phyloP scores from a whole-genome alignment of 306 rosid genomes.

The Albizia julibrissin region DNA sequence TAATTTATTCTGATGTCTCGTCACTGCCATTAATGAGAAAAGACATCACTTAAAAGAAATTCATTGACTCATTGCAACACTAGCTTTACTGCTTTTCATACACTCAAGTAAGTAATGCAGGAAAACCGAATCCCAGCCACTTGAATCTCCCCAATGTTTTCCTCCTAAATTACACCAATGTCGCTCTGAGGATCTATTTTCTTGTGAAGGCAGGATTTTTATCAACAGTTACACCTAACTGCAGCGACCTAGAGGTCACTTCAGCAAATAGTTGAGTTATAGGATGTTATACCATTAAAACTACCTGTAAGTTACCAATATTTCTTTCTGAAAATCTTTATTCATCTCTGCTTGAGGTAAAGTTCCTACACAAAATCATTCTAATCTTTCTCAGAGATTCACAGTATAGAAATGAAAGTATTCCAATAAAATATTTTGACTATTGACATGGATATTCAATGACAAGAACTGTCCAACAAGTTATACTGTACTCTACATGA shows the following conservation, averaged over 20 bases:
- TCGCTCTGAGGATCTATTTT: conserved; percentile 6
- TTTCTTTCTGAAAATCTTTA: conserved; percentile 19
- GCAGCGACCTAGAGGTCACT: conserved; percentile 1
- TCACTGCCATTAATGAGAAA: too few relatives aligned
- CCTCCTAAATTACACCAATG: neutral
- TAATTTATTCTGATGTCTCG: too few relatives aligned
- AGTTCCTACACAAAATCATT: conserved; percentile 14
- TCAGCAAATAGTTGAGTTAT: neutral
- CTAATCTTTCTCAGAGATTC: conserved; percentile 20
- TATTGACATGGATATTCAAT: neutral
- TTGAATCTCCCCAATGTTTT: neutral
- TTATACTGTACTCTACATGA: conserved; percentile 11
- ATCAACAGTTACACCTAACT: neutral
- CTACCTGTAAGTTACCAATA: neutral
- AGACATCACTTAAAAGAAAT: too few relatives aligned
- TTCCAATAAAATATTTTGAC: conserved; percentile 25
- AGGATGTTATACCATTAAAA: neutral
- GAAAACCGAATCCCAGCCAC: conserved; percentile 11
- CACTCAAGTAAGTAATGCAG: conserved; percentile 3
- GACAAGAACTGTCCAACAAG: neutral
- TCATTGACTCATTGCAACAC: neutral
- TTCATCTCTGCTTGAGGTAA: neutral
- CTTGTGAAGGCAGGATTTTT: conserved; percentile 2
- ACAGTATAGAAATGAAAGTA: neutral
- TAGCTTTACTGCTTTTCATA: neutral